These are phyloP conservation scores for Adansonia rubrostipa DNA, from an alignment of 441 rosid species.

Conservation along the genomic window DNA sequence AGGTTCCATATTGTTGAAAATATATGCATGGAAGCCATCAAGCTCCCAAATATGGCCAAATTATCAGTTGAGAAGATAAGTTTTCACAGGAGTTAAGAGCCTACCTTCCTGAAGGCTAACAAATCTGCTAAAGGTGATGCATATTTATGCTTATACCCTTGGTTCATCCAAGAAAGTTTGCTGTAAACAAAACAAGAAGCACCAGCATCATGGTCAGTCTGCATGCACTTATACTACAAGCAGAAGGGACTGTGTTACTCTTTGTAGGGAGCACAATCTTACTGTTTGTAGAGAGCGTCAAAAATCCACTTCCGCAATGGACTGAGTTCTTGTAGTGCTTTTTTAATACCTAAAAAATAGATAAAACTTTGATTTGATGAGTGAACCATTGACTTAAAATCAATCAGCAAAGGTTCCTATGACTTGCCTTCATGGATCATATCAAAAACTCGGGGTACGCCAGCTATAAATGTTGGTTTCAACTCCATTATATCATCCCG, in stretches of 20 bases:
- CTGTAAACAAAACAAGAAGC: conserved; percentile 44
- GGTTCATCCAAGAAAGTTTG: conserved; percentile 88
- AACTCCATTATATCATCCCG: conserved; percentile 82
- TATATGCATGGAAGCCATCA: conserved; percentile 6
- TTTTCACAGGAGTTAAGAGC: conserved; percentile 8
- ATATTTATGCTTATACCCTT: conserved; percentile 71
- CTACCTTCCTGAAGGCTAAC: conserved; percentile 94
- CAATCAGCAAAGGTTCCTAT: conserved; percentile 12
- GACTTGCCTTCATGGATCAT: conserved; percentile 78
- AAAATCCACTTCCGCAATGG: conserved; percentile 69
- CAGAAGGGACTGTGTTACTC: conserved; percentile 43
- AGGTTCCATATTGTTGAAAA: conserved; percentile 16
- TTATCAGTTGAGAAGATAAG: not conserved
- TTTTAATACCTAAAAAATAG: conserved; percentile 49
- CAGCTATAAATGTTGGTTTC: conserved; percentile 88
- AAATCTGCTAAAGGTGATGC: conserved; percentile 90
- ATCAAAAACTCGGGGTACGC: conserved; percentile 93
- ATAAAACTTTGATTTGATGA: conserved; percentile 12
- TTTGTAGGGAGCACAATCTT: conserved; percentile 45
- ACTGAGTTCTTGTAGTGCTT: conserved; percentile 74
- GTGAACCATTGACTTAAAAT: conserved; percentile 17
- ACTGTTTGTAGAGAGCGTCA: conserved; percentile 73
- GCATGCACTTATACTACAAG: not conserved
- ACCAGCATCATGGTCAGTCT: conserved; percentile 14
- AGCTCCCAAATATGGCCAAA: conserved; percentile 15